Evolutionary conservation across 768 basidiomycete species (phyloP), one percentile per base, ranked within the genome.

Genomic region (Trametes cubensis): DNA sequence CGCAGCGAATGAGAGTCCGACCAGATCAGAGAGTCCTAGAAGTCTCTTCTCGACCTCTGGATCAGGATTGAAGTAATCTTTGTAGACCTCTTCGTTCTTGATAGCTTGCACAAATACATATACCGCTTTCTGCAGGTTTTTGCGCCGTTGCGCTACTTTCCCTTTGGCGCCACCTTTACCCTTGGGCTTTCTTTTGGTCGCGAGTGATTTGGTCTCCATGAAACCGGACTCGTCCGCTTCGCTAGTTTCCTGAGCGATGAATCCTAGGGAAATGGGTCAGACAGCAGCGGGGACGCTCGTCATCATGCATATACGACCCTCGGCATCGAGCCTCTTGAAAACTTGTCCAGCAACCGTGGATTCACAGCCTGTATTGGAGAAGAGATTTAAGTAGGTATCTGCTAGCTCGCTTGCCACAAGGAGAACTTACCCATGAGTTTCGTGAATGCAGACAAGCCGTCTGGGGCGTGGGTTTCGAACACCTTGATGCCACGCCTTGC

Each of bases 1-100:
- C 60, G 40, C 45, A 48, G 17, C 21, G 42, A 15, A 58, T 14
- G 42, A 40, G 30, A 70, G 45, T 4, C 82, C 34, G 44, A 88
- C 88, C 78, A 81, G 68, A 68, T 86, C 79, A 41, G 79, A 74
- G 30, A 92, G 67, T n/a, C 84, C 87, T 42, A 92, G 72, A 55
- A 90, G 71, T 26, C 78, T 79, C 67, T 76, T 83, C 74, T 91
- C 89, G 40, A 83, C 80, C 25, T 81, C 77, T 8, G 77, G 77
- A 59, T 83, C 79, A 39, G 87, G 85, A 60, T 84, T 78, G 74
- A 93, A 93, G 69, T 92, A 90, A 67, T 91, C 83, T 39, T 74
- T 68, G 71, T 90, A 92, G 56, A 74, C 78, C 46, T 75, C 62
- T 11, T 78, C 78, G 45, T 73, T 72, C 50, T 79, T 76, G 40